Base-by-base conservation (phyloP, 805 yeast species). In the Priceomyces castillae region DNA sequence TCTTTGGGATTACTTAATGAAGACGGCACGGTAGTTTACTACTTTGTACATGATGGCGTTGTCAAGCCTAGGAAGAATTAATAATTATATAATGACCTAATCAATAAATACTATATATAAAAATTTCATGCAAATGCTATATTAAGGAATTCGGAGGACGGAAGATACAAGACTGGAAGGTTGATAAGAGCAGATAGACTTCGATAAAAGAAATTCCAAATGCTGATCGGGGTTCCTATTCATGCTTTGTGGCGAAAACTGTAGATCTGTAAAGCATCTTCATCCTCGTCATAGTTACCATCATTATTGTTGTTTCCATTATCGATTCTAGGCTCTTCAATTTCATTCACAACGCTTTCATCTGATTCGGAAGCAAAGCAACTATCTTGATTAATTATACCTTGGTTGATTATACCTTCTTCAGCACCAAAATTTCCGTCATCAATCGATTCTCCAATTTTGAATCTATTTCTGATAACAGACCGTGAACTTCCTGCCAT, bases 11-110 rank as follows among this genome's bases (percentile, higher is more conserved):
- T 84, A 6, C 73, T 77, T 2, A 81, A 77, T 51, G 74, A 74
- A 43, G 94, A 85, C 57, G 83, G 88, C 2, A 81, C 90, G 0
- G 71, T 82, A 15, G 83, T 83, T n/a, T 85, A 80, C 52, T 84
- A 85, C 58, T 77, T 78, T 57, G 69, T 82, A 14, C 79, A 82
- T 57, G 80, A 79, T 52, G 90, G 90, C 3, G 61, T 84, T 7
- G 78, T 73, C 26, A 79, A 79, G 57, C 90, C 90, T 1, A 71
- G 77, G 45, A 78, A 76, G 53, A 78, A 78, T 48, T 80, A 51
- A 57, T 20, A 30, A 22, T 15, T 34, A 20, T 26, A 18, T 34
- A 7, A 28, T n/a, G 31, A 28, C 31, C 31, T n/a, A n/a, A 23
- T 23, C 26, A 23, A 7, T 23, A 23, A 23, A 28, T 28, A 28